A percentile compares a stretch with the other conserved stretches of the same genome.
Conservation (phyloP, 1,284 basidiomycete genomes). For the Fomitopsis palustris region DNA sequence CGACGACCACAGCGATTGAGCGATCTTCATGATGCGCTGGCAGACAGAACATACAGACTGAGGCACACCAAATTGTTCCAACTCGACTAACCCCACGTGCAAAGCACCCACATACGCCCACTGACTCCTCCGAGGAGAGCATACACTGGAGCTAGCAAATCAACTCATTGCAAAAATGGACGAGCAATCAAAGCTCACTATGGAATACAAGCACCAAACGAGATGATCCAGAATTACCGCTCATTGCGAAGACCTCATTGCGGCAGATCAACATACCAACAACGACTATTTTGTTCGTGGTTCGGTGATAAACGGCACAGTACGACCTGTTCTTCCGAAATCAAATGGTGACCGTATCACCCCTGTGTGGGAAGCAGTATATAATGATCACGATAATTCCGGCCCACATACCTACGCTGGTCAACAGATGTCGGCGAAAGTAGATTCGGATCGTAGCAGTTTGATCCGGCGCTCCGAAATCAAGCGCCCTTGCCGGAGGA, state of each 20-base stretch:
- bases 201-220: too few species aligned
- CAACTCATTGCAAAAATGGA: neutral
- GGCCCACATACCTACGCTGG: neutral
- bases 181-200: neutral
- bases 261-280: neutral
- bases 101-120: neutral
- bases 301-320: neutral
- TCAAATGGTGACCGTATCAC: neutral
- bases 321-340: neutral
- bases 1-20: too few species aligned
- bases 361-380: neutral
- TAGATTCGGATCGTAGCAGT: neutral
- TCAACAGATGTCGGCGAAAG: neutral
- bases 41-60: neutral
- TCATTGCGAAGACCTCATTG: too few species aligned
- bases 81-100: neutral
- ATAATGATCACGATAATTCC: neutral
- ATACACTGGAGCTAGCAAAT: neutral
- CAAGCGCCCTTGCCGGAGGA: neutral
- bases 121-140: neutral
- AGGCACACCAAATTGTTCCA: neutral
- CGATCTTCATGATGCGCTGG: too few species aligned
- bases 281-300: neutral
- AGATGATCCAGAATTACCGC: neutral
- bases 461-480: neutral